These are phyloP conservation scores for Saccharomycopsis sp. DNA, from an alignment of 805 yeast genomes.

Conservation along the genomic window DNA sequence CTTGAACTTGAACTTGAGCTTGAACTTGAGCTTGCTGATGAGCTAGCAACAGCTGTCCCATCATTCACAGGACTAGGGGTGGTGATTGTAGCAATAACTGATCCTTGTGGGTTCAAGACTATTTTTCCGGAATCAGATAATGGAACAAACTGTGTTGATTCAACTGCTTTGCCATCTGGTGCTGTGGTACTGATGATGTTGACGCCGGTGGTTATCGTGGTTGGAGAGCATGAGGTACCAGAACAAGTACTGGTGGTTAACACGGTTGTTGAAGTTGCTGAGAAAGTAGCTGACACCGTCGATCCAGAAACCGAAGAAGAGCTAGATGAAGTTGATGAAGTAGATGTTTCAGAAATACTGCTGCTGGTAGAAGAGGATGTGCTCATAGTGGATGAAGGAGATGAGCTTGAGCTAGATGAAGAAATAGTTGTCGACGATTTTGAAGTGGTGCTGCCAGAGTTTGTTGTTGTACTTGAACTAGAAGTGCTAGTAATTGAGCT, in stretches of 20 bases:
- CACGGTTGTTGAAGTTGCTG: conserved; percentile 2
- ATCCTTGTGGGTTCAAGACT: too few species aligned
- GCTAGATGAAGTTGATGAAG: neutral
- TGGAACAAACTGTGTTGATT: too few species aligned
- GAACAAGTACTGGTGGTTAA: neutral
- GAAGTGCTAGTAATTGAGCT: conserved; percentile 1
- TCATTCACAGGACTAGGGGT: too few species aligned
- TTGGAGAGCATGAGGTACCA: neutral
- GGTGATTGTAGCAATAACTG: too few species aligned
- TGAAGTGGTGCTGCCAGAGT: neutral
- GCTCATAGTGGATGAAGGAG: neutral
- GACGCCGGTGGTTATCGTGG: neutral
- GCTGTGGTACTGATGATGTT: neutral
- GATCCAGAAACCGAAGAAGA: conserved; percentile 3
- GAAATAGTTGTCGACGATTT: neutral
- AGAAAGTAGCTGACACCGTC: conserved; percentile 1
- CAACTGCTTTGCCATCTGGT: too few species aligned
- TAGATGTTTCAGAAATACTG: neutral
- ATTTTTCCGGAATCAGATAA: too few species aligned
- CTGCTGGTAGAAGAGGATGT: neutral
- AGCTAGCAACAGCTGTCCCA: too few species aligned
- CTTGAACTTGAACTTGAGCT: conserved; percentile 2
- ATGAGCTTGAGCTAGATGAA: conserved; percentile 2
- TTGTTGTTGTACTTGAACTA: neutral
- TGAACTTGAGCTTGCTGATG: neutral